Base-by-base conservation (phyloP, 768 basidiomycete genomes). In the Fibroporia radiculosa region DNA sequence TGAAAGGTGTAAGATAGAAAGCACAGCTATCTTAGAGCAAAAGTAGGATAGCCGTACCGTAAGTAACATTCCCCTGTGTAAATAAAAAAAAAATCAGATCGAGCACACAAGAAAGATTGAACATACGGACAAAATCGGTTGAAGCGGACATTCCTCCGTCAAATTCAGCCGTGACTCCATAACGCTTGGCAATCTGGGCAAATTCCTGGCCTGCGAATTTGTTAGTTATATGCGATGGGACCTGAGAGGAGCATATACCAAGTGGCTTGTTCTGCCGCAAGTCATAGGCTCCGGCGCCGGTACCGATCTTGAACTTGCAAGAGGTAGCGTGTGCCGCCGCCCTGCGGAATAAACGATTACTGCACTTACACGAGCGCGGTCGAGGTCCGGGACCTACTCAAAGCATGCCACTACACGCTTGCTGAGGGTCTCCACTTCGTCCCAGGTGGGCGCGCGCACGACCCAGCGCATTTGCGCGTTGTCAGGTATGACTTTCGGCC, bases 381-480 rank as follows among this genome's bases (percentile, higher is more conserved):
- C 25, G 32, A 20, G 32, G 12, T 27, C 12, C 24, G n/a, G 14
- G 36, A 58, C 81, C 52, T 53, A 91, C 87, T 77, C 61, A 54
- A 93, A 77, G 63, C 89, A 93, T 8, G 73, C 73, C 39, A 69
- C 67, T 12, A 88, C 75, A 37, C 84, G 75, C 44, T 75, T 70
- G 1, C 67, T 67, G 39, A 90, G 67, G 3, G 58, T 64, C 25
- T 64, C 60, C 4, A 89, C 61, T 46, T 84, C 80, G 31, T 59
- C 65, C 50, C 69, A 70, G 11, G 74, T 80, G 10, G 83, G 78
- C 22, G 89, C 82, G 19, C 90, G 75, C 16, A 81, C 74, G 24
- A 77, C 59, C 77, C 84, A 93, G 1, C 63, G 65, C 77, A 92
- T 78, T 52, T 72, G 77, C 26, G 87, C 72, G 52, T 89, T 83